Evolutionary conservation across 208 protist genomes (phyloP).

Genomic region (Trypanosomatidae sp.): DNA sequence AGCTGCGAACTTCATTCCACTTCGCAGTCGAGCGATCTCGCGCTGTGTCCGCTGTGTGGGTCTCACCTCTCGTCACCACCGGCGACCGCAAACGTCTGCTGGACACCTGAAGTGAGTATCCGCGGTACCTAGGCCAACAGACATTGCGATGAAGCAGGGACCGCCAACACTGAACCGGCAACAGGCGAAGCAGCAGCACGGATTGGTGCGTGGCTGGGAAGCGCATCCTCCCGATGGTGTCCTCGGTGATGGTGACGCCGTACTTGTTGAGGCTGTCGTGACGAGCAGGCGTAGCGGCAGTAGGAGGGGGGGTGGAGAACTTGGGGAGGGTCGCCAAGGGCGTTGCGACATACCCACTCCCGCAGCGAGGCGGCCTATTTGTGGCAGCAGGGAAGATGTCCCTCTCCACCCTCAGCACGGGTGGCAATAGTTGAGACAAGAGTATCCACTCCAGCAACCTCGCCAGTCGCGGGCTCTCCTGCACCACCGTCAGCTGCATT

Average conservation of each 20-base stretch:
- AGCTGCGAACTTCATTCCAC: background rate
- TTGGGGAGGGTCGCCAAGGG: background rate
- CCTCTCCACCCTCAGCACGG: background rate
- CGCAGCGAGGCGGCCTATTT: background rate
- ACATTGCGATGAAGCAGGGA: slow-evolving; percentile 1
- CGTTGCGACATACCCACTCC: background rate
- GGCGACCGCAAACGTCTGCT: background rate
- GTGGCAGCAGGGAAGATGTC: background rate
- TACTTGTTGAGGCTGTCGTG: background rate
- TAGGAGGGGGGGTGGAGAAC: background rate
- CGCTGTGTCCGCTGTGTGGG: too few species aligned
- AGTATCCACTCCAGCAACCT: background rate
- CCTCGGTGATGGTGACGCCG: background rate
- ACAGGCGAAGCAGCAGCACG: slow-evolving; percentile 1
- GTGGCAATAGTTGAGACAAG: background rate
- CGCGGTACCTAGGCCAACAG: slow-evolving; percentile 5
- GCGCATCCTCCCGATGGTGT: background rate
- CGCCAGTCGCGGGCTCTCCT: background rate
- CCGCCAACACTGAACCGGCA: slow-evolving; percentile 7
- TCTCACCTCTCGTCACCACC: background rate
- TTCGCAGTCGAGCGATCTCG: background rate
- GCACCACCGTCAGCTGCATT: slow-evolving; percentile 7
- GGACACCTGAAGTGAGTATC: background rate
- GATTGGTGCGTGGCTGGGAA: background rate
- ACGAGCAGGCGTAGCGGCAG: background rate